A percentile compares a stretch with the other conserved stretches of the same genome.
Evolutionary conservation across 164 flowering plant genomes (phyloP).

Genomic region (Pachysandra terminalis): DNA sequence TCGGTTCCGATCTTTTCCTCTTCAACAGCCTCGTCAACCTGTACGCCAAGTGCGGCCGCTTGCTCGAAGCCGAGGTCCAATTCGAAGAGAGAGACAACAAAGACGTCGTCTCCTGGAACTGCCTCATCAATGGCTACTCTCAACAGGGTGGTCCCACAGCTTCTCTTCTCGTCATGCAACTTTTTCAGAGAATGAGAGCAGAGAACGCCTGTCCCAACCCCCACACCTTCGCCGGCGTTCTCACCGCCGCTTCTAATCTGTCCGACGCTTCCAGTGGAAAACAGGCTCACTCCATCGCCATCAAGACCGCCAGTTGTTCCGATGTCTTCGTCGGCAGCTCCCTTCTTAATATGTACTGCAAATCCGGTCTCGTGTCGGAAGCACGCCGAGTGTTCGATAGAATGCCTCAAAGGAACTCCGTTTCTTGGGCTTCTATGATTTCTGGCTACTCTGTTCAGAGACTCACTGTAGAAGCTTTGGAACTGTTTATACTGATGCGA

Average conservation of each 20-base stretch:
- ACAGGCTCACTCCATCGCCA: constrained; percentile 51
- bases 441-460: constrained; percentile 68
- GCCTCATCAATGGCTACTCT: constrained; percentile 60
- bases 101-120: constrained; percentile 74
- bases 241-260: constrained; percentile 45
- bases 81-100: constrained; percentile 40
- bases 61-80: constrained; percentile 39
- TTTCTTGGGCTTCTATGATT: constrained; percentile 76
- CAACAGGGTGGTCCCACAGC: constrained; percentile 31
- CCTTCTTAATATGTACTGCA: constrained; percentile 59
- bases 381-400: constrained; percentile 63
- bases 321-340: constrained; percentile 76
- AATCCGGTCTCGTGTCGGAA: constrained; percentile 42
- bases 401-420: too few relatives aligned
- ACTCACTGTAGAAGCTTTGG: constrained; percentile 38
- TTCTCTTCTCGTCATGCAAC: constrained; percentile 28
- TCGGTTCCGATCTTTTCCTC: constrained; percentile 33
- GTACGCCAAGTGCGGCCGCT: constrained; percentile 57
- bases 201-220: constrained; percentile 45
- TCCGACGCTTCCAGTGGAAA: constrained; percentile 26
- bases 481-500: constrained; percentile 39
- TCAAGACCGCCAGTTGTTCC: constrained; percentile 27
- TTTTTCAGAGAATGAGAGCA: constrained; percentile 51
- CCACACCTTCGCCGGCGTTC: constrained; percentile 65
- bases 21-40: constrained; percentile 58